Evolutionary conservation across 2,329 filamentous ascomycete genomes (phyloP), one percentile per base, ranked within the genome.

Genomic region (Botrytis byssoidea): DNA sequence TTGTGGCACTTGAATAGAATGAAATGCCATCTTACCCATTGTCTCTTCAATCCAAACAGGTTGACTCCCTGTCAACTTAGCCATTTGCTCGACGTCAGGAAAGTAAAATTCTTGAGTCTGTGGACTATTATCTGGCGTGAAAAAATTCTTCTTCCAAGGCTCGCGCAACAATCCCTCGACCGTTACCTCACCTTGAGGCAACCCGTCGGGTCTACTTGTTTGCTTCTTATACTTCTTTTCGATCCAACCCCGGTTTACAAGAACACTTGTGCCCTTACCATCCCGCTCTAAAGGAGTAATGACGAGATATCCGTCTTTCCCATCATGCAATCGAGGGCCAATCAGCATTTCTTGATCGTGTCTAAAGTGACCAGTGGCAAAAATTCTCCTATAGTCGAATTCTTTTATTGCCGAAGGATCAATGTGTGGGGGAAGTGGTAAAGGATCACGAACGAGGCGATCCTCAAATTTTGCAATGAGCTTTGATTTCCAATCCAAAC

Each of bases 341-440:
- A 99, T 90, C 70, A 99, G 86, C 95, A 99, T 99, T 85, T 99
- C 96, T 82, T 93, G 90, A 81, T 98, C 95, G 83, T 99, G 96
- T 57, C 92, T 86, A 78, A 94, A 90, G 73, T 83, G 85, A 16
- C 96, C 96, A 0, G 85, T 89, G 18, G 94, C 92, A 76, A 89
- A 88, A 68, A 99, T 93, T 73, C 93, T 89, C 75, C 96, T 89
- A 84, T 95, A 98, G 82, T 99, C 95, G 82, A 99, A 99, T 55
- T 97, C 94, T 77, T 90, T 85, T 77, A 98, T 88, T 16, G 92
- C 94, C n/a, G 86, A 84, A 0, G 93, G 92, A 81, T 98, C 94
- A 76, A 99, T 87, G 72, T 89, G 88, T 3, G 94, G 91, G 6
- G 96, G 96, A 0, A 99, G 85, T 0, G 95, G 95, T 0, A 99